Conservation (phyloP, 768 basidiomycete species). For the Rickenella mellea region DNA sequence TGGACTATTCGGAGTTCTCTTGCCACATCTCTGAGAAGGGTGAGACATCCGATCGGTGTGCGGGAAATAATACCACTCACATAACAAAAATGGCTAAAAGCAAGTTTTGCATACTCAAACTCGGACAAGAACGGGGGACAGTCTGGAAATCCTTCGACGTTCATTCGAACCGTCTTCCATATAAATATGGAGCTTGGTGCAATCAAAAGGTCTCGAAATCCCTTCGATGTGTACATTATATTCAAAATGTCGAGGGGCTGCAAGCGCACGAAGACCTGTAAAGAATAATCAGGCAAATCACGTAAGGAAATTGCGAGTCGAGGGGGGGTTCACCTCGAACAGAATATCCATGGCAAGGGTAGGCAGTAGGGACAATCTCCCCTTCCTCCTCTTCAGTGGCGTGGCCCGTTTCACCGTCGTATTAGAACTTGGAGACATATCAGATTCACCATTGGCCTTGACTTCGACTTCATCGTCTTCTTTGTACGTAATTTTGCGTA, state of each 20-base stretch:
- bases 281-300: background rate
- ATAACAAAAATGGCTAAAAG: constrained; percentile 43
- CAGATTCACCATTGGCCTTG: too few species aligned
- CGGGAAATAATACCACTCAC: constrained; percentile 23
- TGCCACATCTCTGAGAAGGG: too few species aligned
- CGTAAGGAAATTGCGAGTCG: background rate
- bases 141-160: constrained; percentile 34
- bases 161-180: constrained; percentile 36
- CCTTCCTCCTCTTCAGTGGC: too few species aligned
- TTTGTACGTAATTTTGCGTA: too few species aligned
- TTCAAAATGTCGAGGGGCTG: constrained; percentile 40
- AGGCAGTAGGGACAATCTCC: constrained; percentile 12
- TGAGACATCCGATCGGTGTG: too few species aligned
- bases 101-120: constrained; percentile 40
- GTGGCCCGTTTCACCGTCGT: too few species aligned
- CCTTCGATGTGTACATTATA: constrained; percentile 39
- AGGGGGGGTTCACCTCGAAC: constrained; percentile 24
- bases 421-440: too few species aligned
- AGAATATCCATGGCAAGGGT: constrained; percentile 20
- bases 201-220: constrained; percentile 39
- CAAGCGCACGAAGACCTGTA: constrained; percentile 42
- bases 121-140: constrained; percentile 40
- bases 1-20: too few species aligned
- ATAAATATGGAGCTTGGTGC: constrained; percentile 34
- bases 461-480: too few species aligned